Base-by-base conservation (phyloP, 2,329 filamentous ascomycete species). In the Colletotrichum salicis region DNA sequence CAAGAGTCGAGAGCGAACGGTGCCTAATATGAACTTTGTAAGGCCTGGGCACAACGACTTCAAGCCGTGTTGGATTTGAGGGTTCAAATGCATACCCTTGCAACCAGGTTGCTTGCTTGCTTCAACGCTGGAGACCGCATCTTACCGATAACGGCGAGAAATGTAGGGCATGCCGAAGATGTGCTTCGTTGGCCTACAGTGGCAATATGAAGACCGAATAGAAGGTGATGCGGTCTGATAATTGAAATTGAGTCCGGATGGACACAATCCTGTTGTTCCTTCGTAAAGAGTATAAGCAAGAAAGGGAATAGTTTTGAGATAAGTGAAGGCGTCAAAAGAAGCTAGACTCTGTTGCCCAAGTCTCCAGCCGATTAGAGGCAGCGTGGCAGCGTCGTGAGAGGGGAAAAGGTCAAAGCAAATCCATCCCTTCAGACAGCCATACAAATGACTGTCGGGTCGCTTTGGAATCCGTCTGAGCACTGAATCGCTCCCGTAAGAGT, bases 341-440 rank as follows among this genome's bases (percentile, higher is more conserved):
- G 45, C 31, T n/a, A 12, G 19, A 60, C 13, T 48, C 15, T 31
- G 54, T 33, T n/a, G 24, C 15, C 31, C 31, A 11, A 61, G 48
- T 67, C 33, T 15, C 31, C n/a, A 31, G 58, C 58, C 65, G 29
- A 56, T 41, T 70, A 19, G 24, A 58, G 54, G 41, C 58, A 57
- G 15, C 15, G 15, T 8, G 19, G 37, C 15, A 41, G 64, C 41
- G 64, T 69, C 22, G 33, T 54, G 19, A 62, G 64, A 63, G 65
- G 33, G 29, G 57, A 19, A 29, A 55, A 54, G 69, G 69, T 71
- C 69, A 71, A 69, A 71, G 64, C 64, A 65, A 52, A 45, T 54
- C 54, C 69, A 71, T 71, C 45, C 62, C 69, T 62, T 71, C 64
- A 69, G 69, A 69, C 52, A 52, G 33, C 69, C 69, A 68, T 63